A percentile compares a stretch with the other conserved stretches of the same genome.
These are phyloP conservation scores for Puccinellia tenuiflora DNA, from an alignment of 176 grass and related monocot genomes.

Conservation along the genomic window DNA sequence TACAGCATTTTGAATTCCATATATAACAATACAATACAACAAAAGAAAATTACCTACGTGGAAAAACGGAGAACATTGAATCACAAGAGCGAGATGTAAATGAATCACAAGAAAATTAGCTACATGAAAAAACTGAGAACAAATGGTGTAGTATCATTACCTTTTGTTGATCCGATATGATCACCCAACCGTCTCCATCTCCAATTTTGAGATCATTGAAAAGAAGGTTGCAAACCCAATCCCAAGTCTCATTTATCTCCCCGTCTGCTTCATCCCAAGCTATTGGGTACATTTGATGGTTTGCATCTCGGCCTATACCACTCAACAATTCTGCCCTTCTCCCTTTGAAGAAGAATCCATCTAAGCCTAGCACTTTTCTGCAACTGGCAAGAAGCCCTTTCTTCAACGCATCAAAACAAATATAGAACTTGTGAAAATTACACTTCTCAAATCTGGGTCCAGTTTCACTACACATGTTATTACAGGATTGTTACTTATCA, in stretches of 20 bases:
- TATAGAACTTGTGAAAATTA: neutral
- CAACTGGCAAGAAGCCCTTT: neutral
- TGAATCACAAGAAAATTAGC: too few relatives aligned
- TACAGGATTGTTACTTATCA: neutral
- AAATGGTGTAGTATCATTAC: neutral
- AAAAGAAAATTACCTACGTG: too few relatives aligned
- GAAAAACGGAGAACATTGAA: too few relatives aligned
- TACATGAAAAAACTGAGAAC: too few relatives aligned
- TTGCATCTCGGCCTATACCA: neutral
- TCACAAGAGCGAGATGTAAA: too few relatives aligned
- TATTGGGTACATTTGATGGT: neutral
- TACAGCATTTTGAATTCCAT: neutral
- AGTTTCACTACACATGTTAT: neutral
- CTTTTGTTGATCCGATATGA: too few relatives aligned
- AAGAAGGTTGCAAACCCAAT: neutral
- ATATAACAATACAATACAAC: neutral
- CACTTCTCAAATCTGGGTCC: neutral
- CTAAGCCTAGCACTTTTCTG: neutral
- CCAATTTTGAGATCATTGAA: neutral
- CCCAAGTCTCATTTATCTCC: neutral
- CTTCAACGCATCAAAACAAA: neutral
- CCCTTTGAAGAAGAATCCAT: neutral
- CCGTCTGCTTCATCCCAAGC: neutral
- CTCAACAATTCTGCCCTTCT: neutral
- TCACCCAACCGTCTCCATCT: neutral